These are phyloP conservation scores for Colletotrichum camelliae DNA, from an alignment of 2,329 filamentous ascomycete species.

Conservation along the genomic window DNA sequence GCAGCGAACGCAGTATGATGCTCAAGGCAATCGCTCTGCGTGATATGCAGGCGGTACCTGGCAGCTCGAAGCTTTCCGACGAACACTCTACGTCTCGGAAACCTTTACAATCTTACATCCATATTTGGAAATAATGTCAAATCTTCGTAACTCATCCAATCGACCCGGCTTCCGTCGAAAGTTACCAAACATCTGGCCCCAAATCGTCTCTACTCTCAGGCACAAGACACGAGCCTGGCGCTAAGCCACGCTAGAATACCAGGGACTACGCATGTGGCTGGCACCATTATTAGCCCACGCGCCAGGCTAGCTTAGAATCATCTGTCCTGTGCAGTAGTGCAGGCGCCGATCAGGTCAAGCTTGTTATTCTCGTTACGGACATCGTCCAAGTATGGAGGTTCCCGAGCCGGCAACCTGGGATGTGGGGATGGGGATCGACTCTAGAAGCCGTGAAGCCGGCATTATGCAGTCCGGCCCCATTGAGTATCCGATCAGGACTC, in stretches of 20 bases:
- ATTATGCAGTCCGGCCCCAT: background rate
- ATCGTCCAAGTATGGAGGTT: background rate
- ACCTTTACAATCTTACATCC: background rate
- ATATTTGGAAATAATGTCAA: background rate
- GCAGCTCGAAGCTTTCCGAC: background rate
- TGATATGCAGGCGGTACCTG: background rate
- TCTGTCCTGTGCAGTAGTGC: background rate
- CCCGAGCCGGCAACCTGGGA: background rate
- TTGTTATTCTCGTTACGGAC: background rate
- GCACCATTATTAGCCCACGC: constrained; percentile 8
- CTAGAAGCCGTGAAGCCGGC: background rate
- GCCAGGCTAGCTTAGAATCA: background rate
- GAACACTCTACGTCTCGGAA: background rate
- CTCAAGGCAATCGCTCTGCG: background rate
- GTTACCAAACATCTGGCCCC: background rate
- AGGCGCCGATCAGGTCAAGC: background rate
- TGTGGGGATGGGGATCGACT: background rate
- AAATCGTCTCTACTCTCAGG: background rate
- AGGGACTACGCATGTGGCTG: background rate
- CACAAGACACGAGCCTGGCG: background rate
- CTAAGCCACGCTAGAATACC: background rate
- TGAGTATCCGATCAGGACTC: background rate
- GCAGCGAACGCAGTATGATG: background rate
- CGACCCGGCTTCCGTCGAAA: background rate
- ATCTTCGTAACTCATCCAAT: background rate